Evolutionary conservation across 2,329 filamentous ascomycete genomes (phyloP), one percentile per base, ranked within the genome.

Genomic region (Leptographium lundbergii): DNA sequence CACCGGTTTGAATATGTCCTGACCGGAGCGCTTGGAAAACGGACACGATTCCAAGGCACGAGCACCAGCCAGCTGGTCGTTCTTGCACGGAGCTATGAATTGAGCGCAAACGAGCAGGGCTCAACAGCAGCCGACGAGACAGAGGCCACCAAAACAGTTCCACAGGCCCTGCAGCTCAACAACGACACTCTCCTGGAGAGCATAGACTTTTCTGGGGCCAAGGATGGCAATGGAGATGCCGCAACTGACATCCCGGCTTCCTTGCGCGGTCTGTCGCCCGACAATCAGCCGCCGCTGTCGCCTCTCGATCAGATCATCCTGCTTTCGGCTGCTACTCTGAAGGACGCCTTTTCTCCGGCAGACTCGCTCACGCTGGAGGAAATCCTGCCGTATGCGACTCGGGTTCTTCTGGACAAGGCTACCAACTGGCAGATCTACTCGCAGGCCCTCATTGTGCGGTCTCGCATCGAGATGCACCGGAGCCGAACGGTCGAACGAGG

Each of bases 341-440:
- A 88, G 62, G 96, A 97, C 67, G 91, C 89, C 0, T 87, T 85
- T 63, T 87, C 91, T 0, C 91, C 94, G 0, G 78, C 84, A 1
- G 87, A 97, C 69, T 86, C 88, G 0, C 76, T 99, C 0, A 97
- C 91, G 0, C 81, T 91, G n/a, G 91, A 97, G 72, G 90, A 97
- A 69, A 92, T 95, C 5, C 73, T 95, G 1, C 94, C 94, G 0
- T 99, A 92, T 69, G 94, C 94, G 0, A 87, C 86, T 1, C 84
- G 94, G 48, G 94, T 97, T 0, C 78, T 99, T 1, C 82, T 88
- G 10, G 91, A 94, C 61, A 91, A 92, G 65, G 88, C 88, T 53
- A 92, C 90, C 0, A 99, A 97, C 71, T 99, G 94, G 94, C 94
- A 97, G 70, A 86, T 96, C 39, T 97, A 97, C 69, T 96, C 94